Percentiles rank a stretch among this genome's conserved stretches.
Conservation (phyloP, 352 stramenopile species). For the Albugo laibachii region DNA sequence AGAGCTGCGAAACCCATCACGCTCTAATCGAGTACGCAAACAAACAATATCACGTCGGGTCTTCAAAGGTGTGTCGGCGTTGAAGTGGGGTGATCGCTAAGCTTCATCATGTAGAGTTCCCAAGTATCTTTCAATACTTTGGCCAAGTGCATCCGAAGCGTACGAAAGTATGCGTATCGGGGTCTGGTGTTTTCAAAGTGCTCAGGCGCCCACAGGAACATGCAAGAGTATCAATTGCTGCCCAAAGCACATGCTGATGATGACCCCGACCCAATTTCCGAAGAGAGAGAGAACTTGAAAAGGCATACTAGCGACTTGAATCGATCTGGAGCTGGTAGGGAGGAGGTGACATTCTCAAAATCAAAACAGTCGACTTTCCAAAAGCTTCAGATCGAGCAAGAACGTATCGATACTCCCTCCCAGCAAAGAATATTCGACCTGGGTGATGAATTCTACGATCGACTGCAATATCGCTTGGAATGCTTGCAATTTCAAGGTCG, state of each 20-base stretch:
- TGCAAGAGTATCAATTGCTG: conserved; percentile 40
- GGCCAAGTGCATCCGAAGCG: conserved; percentile 55
- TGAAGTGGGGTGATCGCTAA: background rate
- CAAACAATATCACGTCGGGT: conserved; percentile 52
- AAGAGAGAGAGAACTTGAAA: conserved; percentile 8
- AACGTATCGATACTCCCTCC: no score
- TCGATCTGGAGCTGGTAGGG: conserved; percentile 16
- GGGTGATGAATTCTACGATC: background rate
- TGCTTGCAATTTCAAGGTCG: conserved; percentile 7
- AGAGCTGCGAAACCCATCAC: conserved; percentile 43
- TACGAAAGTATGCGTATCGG: conserved; percentile 51
- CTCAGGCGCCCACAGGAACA: conserved; percentile 13
- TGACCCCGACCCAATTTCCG: conserved; percentile 5
- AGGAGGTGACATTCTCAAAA: conserved; percentile 20
- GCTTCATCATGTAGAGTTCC: conserved; percentile 15
- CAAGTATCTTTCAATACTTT: conserved; percentile 39
- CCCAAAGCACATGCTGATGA: conserved; percentile 33
- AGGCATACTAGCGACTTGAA: conserved; percentile 6
- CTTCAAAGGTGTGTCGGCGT: conserved; percentile 26
- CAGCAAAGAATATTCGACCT: no score
- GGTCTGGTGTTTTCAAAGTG: conserved; percentile 30
- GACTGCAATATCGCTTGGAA: conserved; percentile 15
- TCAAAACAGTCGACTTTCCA: conserved; percentile 20
- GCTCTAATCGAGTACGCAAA: conserved; percentile 58
- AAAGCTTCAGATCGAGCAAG: no score